Evolutionary conservation across 2,329 filamentous ascomycete species (phyloP), one percentile per base, ranked within the genome.

Genomic region (Colletotrichum simmondsii): DNA sequence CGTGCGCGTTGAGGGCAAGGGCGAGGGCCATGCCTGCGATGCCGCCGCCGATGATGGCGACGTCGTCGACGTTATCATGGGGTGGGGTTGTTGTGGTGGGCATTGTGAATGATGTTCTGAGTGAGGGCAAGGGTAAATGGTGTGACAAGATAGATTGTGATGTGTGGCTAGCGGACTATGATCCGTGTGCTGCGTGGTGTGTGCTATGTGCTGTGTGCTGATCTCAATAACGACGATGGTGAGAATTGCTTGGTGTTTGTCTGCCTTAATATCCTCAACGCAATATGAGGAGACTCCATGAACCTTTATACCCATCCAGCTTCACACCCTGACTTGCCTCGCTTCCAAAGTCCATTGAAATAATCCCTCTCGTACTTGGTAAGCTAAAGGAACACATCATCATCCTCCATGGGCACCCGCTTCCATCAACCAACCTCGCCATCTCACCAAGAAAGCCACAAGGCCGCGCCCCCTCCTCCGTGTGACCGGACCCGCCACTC

Each of bases 1-100:
- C 81, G 68, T 88, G 82, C 35, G 85, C 81, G 69, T 90, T 85
- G 0, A 92, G 81, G 2, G 87, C 83, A 0, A 92, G 82, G 0
- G 89, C 88, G 0, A 92, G 83, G n/a, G 68, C 71, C 68, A 73
- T 73, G 57, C 71, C 71, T 49, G 71, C 62, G 53, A 73, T 72
- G 63, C 62, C 68, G 37, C 71, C 68, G 68, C 71, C 68, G 63
- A 72, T 67, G 37, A 73, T 63, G 71, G 62, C 68, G 10, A 72
- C 53, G 22, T 63, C 62, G 30, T 68, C 68, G 14, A 68, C 26
- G 19, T 49, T 52, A 24, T 72, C 68, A 19, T 30, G 37, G 19
- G 52, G 14, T 22, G 8, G 19, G 19, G 64, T 37, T 64, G 67
- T 71, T 1, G 14, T 26, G 30, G 49, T 35, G 42, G n/a, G 2